Base-by-base conservation (phyloP, 129 eudicot species). In the Gnaphalium uliginosum region DNA sequence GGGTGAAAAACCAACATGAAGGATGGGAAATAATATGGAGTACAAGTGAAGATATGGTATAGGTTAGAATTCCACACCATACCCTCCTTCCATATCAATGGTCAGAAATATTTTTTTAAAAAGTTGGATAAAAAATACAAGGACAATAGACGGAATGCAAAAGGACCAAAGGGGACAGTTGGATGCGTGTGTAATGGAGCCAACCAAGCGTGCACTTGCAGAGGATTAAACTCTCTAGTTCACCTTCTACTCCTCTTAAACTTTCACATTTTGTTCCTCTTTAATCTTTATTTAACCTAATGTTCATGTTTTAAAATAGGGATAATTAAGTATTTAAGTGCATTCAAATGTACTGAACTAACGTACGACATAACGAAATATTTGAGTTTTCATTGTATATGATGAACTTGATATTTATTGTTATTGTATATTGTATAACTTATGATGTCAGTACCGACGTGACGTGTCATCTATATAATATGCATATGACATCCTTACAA, bases 131-230 rank as follows among this genome's bases (percentile, higher is more conserved):
- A 79, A 60, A 29, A 29, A 5, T 2, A 14, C n/a, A 29, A 72
- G 74, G 74, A 66, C 79, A 73, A 32, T 75, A 73, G 51, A 10
- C 58, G 59, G 78, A 72, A 58, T 65, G 78, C 65, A 65, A 79
- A 79, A 66, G 83, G 83, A 80, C 83, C 79, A 73, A 80, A 73
- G 64, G 62, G 50, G 75, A 80, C 75, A 80, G 83, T 80, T 66
- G 83, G 83, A 80, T 80, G 79, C 83, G 79, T 80, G 83, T 73
- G 75, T 30, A 25, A 67, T 73, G 64, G 64, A 73, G 75, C 83
- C 79, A 80, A 66, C 73, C 83, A 73, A 80, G 75, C 83, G 79
- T 80, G 79, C 75, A 69, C 79, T 59, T 41, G 73, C 78, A 78
- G 67, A 66, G 68, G 74, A 76, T 41, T 35, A 27, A 4, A 57